These are phyloP conservation scores for Trichoderma sp. DNA, from an alignment of 2,329 filamentous ascomycete species.

Conservation along the genomic window DNA sequence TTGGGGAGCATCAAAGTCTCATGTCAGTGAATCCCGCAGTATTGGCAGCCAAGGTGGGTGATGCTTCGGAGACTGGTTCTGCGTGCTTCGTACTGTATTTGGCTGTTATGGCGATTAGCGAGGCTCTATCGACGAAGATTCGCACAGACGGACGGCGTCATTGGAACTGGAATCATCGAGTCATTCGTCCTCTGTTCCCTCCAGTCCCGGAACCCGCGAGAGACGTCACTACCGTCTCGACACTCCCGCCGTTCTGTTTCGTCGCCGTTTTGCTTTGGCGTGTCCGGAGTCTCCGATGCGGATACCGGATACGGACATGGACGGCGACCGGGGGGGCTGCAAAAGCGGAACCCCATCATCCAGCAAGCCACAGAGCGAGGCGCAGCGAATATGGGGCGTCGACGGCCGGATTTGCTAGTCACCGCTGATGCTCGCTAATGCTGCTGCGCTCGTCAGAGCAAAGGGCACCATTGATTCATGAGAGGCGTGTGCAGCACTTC, in stretches of 20 bases:
- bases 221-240: conserved; percentile 13
- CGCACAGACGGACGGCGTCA: not conserved
- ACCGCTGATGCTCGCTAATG: conserved; percentile 22
- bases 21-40: not conserved
- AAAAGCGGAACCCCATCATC: conserved; percentile 13
- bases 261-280: conserved; percentile 22
- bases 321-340: conserved; percentile 26
- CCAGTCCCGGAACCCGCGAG: conserved; percentile 19
- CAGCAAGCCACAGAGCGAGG: conserved; percentile 28
- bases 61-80: too few species aligned
- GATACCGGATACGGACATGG: conserved; percentile 28
- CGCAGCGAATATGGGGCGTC: conserved; percentile 27
- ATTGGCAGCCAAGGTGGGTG: too few species aligned
- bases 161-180: conserved; percentile 20
- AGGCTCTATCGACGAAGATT: not conserved
- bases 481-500: conserved; percentile 19
- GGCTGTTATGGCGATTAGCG: conserved; percentile 4
- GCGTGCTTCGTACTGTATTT: not conserved
- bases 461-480: not conserved
- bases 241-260: conserved; percentile 22
- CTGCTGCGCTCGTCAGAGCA: conserved; percentile 6
- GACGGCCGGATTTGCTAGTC: conserved; percentile 12
- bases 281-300: conserved; percentile 28
- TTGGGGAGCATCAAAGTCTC: conserved; percentile 3
- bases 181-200: not conserved